Conservation (phyloP, 345 rosid genomes). For the Dipteronia dyeriana region DNA sequence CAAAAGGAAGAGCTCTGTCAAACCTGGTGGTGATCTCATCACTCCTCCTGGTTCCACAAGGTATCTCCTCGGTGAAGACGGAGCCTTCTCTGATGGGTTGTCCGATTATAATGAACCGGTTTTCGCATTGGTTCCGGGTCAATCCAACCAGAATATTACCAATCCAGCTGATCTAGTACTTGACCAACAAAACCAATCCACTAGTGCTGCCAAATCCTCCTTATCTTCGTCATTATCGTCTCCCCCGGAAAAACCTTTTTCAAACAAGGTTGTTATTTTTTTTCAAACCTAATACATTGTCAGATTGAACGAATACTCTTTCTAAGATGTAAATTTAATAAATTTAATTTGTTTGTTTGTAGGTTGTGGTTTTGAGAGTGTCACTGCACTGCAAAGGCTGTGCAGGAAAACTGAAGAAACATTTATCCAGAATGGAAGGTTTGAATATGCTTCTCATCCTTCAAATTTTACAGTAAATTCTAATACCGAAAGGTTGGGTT, state of each 20-base stretch:
- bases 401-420: constrained; percentile 87
- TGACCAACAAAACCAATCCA: constrained; percentile 28
- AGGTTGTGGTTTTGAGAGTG: constrained; percentile 88
- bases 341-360: constrained; percentile 13
- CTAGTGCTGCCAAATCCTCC: constrained; percentile 31
- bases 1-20: constrained; percentile 39
- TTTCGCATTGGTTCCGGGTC: constrained; percentile 34
- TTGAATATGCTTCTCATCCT: not conserved
- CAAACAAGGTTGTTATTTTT: constrained; percentile 48
- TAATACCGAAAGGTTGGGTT: no score
- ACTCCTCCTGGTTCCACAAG: constrained; percentile 80
- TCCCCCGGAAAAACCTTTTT: constrained; percentile 34
- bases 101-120: constrained; percentile 43
- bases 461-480: not conserved
- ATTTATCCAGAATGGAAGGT: constrained; percentile 93
- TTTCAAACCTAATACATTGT: not conserved
- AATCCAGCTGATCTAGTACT: constrained; percentile 5
- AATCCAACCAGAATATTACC: constrained; percentile 21
- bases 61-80: constrained; percentile 62
- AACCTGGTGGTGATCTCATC: constrained; percentile 38
- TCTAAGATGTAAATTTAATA: not conserved
- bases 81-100: constrained; percentile 36
- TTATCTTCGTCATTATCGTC: constrained; percentile 16
- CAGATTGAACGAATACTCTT: no score
- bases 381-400: constrained; percentile 94